A percentile compares a stretch with the other conserved stretches of the same genome.
Conservation (phyloP, 257 asterid genomes). For the Lavandula angustifolia region DNA sequence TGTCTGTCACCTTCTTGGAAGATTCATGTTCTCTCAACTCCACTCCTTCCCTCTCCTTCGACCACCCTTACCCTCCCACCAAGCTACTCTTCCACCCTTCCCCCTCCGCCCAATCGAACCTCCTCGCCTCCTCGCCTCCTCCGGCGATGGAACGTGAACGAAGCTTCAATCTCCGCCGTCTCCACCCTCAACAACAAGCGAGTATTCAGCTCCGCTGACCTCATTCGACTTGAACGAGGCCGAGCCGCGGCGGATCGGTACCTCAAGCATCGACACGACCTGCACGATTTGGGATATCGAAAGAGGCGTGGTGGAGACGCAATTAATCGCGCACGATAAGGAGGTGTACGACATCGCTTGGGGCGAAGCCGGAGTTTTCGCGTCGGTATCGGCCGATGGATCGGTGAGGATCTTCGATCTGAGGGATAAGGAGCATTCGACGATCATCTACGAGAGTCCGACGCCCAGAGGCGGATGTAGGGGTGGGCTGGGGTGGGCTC, state of each 20-base stretch:
- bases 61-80: constrained; percentile 94
- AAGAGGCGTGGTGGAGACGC: constrained; percentile 76
- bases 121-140: constrained; percentile 88
- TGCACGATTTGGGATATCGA: constrained; percentile 93
- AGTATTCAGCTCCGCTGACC: constrained; percentile 79
- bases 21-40: constrained; percentile 52
- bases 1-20: constrained; percentile 72
- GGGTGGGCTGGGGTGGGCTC: too few relatives aligned
- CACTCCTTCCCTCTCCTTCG: constrained; percentile 61
- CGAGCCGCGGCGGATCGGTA: constrained; percentile 77
- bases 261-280: constrained; percentile 86
- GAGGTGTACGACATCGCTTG: constrained; percentile 96
- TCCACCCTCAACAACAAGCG: constrained; percentile 67
- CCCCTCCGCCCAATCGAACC: constrained; percentile 47
- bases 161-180: constrained; percentile 48
- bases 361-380: constrained; percentile 91
- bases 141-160: constrained; percentile 73
- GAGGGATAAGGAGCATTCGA: constrained; percentile 90
- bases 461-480: too few relatives aligned
- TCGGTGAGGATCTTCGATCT: constrained; percentile 83
- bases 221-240: constrained; percentile 93
- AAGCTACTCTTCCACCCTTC: constrained; percentile 78
- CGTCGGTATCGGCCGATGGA: constrained; percentile 88
- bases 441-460: constrained; percentile 83
- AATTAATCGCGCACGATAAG: constrained; percentile 82